Evolutionary conservation across 805 yeast genomes (phyloP).

Genomic region (Starmerella bombicola): DNA sequence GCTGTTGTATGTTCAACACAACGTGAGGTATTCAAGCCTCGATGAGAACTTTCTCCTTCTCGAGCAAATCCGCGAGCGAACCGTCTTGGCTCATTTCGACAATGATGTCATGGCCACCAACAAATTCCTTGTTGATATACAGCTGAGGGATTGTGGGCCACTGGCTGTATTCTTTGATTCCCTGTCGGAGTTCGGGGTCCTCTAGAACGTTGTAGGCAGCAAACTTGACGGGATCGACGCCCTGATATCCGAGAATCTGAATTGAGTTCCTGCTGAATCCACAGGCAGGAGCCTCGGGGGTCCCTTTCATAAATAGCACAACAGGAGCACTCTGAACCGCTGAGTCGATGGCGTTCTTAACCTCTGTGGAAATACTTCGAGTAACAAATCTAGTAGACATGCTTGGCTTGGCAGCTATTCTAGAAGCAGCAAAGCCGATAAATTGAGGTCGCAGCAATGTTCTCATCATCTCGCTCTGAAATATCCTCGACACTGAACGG

Average conservation of each 20-base stretch:
- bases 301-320: constrained; percentile 95
- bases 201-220: constrained; percentile 95
- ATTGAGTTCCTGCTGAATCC: constrained; percentile 95
- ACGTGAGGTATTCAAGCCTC: constrained; percentile 29
- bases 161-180: constrained; percentile 85
- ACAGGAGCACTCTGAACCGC: constrained; percentile 88
- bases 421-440: neutral
- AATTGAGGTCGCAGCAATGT: constrained; percentile 11
- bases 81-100: constrained; percentile 78
- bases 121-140: constrained; percentile 74
- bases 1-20: too few relatives aligned
- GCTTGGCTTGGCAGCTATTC: neutral
- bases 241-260: constrained; percentile 86
- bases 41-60: constrained; percentile 61
- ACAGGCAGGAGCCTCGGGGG: constrained; percentile 95
- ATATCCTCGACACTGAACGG: too few relatives aligned
- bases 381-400: neutral
- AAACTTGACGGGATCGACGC: constrained; percentile 90
- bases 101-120: constrained; percentile 95
- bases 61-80: constrained; percentile 77
- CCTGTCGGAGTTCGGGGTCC: constrained; percentile 85
- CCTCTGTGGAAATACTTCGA: constrained; percentile 61
- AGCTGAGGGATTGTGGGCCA: constrained; percentile 99
- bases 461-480: constrained; percentile 10
- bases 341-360: constrained; percentile 67